phyloP scores from a whole-genome alignment of 2,329 filamentous ascomycete species.

The Whalleya microplaca region DNA sequence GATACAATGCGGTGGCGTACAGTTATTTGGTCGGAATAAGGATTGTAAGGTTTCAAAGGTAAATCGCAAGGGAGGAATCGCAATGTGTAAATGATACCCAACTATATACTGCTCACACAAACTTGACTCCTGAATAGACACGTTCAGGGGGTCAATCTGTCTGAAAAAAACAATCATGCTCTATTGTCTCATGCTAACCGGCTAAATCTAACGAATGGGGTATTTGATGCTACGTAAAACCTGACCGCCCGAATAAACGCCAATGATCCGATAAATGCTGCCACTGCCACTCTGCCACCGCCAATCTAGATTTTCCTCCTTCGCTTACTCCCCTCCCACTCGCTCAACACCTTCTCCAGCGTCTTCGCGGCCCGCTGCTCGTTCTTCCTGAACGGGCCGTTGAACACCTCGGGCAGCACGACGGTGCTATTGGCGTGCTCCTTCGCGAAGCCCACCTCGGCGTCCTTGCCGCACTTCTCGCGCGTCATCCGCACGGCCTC shows the following conservation, averaged over 20 bases:
- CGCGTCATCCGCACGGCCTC: constrained; percentile 71
- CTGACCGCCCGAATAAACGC: too few species aligned
- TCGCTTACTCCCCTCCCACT: constrained; percentile 51
- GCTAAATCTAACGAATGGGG: too few species aligned
- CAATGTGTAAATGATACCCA: background rate
- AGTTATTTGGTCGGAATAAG: background rate
- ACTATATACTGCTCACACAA: background rate
- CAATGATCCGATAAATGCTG: too few species aligned
- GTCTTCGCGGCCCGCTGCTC: constrained; percentile 61
- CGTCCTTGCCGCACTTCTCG: constrained; percentile 69
- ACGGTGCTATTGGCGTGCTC: constrained; percentile 76
- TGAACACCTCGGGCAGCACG: constrained; percentile 66
- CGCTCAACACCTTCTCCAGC: constrained; percentile 54
- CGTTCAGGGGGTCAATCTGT: too few species aligned
- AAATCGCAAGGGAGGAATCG: background rate
- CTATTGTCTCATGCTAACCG: too few species aligned
- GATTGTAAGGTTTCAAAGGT: background rate
- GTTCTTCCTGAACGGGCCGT: constrained; percentile 59
- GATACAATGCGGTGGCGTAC: background rate
- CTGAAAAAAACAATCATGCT: too few species aligned
- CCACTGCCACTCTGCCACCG: too few species aligned
- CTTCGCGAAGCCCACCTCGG: constrained; percentile 71
- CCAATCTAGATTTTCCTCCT: constrained; percentile 44
- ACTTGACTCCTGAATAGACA: too few species aligned
- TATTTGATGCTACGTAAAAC: too few species aligned